Percentiles rank a stretch among this genome's conserved stretches.
Evolutionary conservation across 2,329 filamentous ascomycete genomes (phyloP).

Genomic region (Chaetomium strumarium): DNA sequence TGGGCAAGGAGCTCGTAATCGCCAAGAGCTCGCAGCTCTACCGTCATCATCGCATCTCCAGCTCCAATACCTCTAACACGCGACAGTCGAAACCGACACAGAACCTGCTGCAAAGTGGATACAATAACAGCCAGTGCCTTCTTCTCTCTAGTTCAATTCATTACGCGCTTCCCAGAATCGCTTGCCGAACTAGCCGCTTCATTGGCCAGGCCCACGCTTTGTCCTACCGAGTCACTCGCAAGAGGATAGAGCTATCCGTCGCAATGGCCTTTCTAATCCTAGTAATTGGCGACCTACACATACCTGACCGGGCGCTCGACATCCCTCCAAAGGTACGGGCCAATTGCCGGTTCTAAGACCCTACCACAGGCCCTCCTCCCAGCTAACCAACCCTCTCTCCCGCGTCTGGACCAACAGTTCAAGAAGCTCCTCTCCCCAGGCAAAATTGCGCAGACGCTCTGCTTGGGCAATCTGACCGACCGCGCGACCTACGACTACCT

Average conservation of each 20-base stretch:
- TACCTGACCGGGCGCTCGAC: conserved; percentile 85
- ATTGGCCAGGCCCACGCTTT: no score
- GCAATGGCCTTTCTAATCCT: conserved; percentile 86
- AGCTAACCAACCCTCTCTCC: background rate
- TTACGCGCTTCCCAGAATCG: no score
- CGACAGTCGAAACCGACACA: no score
- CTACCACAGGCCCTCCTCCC: conserved; percentile 3
- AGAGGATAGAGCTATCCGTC: conserved; percentile 4
- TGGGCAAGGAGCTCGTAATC: no score
- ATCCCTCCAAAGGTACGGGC: conserved; percentile 74
- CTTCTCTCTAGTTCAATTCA: no score
- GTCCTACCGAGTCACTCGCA: no score
- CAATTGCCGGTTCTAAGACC: background rate
- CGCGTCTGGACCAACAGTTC: conserved; percentile 52
- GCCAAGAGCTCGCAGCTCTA: no score
- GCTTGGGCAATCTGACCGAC: conserved; percentile 75
- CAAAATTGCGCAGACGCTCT: conserved; percentile 77
- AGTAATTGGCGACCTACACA: conserved; percentile 89
- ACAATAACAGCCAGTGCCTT: no score
- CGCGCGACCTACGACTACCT: conserved; percentile 76
- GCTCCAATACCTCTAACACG: no score
- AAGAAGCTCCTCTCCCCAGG: conserved; percentile 78
- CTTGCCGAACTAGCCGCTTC: no score
- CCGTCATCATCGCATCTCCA: no score
- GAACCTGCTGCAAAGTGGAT: no score